Evolutionary conservation across 306 rosid genomes (phyloP).

Genomic region (Quercus robur): DNA sequence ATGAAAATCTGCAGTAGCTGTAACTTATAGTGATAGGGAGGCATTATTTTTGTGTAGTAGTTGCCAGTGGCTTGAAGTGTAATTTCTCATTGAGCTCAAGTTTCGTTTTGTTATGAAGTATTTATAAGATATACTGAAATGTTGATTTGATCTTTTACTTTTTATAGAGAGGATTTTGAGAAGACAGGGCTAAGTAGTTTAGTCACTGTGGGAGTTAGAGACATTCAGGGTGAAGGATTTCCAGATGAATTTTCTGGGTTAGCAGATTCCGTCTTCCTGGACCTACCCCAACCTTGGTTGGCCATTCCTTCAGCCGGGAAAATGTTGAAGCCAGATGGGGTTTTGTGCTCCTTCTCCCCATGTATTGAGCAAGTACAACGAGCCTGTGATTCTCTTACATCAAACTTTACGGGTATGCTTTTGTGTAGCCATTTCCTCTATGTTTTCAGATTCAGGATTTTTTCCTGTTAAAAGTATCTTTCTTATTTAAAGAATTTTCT

Average conservation of each 20-base stretch:
- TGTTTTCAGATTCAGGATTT: neutral
- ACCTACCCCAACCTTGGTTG: slow-evolving; percentile 92
- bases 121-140: neutral
- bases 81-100: neutral
- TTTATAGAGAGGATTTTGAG: slow-evolving; percentile 76
- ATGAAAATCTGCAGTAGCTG: neutral
- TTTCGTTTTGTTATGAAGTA: neutral
- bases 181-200: slow-evolving; percentile 69
- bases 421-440: neutral
- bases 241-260: slow-evolving; percentile 55
- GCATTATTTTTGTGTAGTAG: neutral
- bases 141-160: slow-evolving; percentile 4
- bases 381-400: slow-evolving; percentile 58
- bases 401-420: slow-evolving; percentile 57
- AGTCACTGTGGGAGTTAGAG: slow-evolving; percentile 71
- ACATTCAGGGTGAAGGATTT: slow-evolving; percentile 88
- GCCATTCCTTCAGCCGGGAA: slow-evolving; percentile 77
- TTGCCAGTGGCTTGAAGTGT: neutral
- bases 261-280: slow-evolving; percentile 77
- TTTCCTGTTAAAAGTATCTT: neutral
- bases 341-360: slow-evolving; percentile 79
- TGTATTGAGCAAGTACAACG: slow-evolving; percentile 83
- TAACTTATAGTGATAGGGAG: neutral
- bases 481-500: neutral
- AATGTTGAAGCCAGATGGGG: slow-evolving; percentile 67